Conservation (phyloP, 768 basidiomycete genomes). For the Lactifluus piperatus region DNA sequence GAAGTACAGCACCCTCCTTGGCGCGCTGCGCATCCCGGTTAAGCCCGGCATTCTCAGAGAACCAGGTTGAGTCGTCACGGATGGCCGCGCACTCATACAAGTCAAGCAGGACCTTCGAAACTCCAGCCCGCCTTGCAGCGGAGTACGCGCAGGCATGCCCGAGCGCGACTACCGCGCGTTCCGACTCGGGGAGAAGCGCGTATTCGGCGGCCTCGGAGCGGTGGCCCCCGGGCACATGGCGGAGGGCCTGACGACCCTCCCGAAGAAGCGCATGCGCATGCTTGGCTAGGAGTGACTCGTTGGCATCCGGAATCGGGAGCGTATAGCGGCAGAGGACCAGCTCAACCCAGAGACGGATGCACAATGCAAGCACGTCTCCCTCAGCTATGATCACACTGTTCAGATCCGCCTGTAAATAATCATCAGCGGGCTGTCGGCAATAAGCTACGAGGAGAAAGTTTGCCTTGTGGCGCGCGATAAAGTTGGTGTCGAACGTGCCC, state of each 20-base stretch:
- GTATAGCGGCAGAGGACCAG: slow-evolving; percentile 15
- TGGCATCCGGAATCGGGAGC: slow-evolving; percentile 12
- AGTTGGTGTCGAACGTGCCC: slow-evolving; percentile 14
- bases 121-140: slow-evolving; percentile 6
- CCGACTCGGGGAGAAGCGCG: slow-evolving; percentile 19
- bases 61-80: slow-evolving; percentile 16
- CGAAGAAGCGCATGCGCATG: slow-evolving; percentile 8
- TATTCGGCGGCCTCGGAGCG: slow-evolving; percentile 11
- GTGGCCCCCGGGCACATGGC: slow-evolving; percentile 5
- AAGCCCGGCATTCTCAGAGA: slow-evolving; percentile 16
- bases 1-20: slow-evolving; percentile 8
- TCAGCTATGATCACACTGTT: slow-evolving; percentile 20
- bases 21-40: background rate
- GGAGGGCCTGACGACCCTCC: background rate
- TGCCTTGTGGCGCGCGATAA: background rate
- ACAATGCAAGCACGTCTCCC: slow-evolving; percentile 22
- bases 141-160: slow-evolving; percentile 20
- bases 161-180: slow-evolving; percentile 15
- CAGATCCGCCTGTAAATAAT: background rate
- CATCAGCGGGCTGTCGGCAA: background rate
- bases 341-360: slow-evolving; percentile 21
- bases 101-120: slow-evolving; percentile 15
- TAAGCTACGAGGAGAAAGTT: background rate
- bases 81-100: slow-evolving; percentile 19
- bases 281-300: slow-evolving; percentile 11